Base-by-base conservation (phyloP, 73 alveolate genomes). In the Symbiodinium natans region DNA sequence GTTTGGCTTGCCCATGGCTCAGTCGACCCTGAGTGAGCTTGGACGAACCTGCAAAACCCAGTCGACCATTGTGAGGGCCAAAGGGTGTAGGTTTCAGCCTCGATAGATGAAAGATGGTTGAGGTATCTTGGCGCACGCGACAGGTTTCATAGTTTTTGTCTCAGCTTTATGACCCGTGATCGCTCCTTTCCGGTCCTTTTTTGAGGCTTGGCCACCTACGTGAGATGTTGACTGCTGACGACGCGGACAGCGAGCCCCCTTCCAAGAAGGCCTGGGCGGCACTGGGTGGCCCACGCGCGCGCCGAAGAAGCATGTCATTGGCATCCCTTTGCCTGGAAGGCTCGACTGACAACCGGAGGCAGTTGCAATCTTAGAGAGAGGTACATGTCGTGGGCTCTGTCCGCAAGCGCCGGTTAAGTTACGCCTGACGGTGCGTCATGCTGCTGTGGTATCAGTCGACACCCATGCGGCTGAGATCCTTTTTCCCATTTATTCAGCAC, bases 1-100 rank as follows among this genome's bases (percentile, higher is more conserved):
- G 48, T 90, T 90, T 17, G 97, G 97, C n/a, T 90, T 90, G 97
- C 52, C 42, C 0, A 29, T 40, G 40, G 41, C 88, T 41, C 42
- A 19, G 82, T 19, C 36, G 17, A 63, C n/a, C n/a, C 33, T 3
- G 77, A 25, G 27, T 4, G 77, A 59, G 77, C 77, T 59, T 59
- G 5, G 27, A 25, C 33, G 27, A 4, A 25, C 36, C 77, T 59
- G 29, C 15, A 10, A 25, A n/a, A n/a, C n/a, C n/a, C n/a, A n/a
- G n/a, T n/a, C n/a, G n/a, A n/a, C n/a, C n/a, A n/a, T n/a, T n/a
- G n/a, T n/a, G n/a, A n/a, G n/a, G n/a, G n/a, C n/a, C n/a, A n/a
- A n/a, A n/a, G n/a, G n/a, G n/a, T n/a, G n/a, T n/a, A n/a, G n/a
- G n/a, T n/a, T n/a, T 68, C 36, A 68, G 25, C 27, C 34, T 27